Conservation (phyloP, 306 rosid species). For the Urtica urens region DNA sequence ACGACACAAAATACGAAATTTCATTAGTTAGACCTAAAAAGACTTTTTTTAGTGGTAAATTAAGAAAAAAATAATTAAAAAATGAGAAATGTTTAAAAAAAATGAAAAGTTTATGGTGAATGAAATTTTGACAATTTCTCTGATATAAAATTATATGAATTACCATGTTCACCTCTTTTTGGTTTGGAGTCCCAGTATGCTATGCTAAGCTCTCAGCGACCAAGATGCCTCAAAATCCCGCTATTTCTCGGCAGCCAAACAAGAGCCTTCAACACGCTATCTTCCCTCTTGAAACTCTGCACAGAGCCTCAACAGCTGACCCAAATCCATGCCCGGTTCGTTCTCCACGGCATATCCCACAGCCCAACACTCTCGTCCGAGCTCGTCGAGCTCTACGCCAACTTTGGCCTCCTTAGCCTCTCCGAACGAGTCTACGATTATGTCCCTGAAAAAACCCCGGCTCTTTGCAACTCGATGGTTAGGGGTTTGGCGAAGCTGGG, state of each 20-base stretch:
- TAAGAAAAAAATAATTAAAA: too few relatives aligned
- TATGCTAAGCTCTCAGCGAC: constrained; percentile 24
- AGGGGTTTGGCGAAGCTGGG: constrained; percentile 30
- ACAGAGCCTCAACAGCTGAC: constrained; percentile 39
- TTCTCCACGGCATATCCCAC: constrained; percentile 61
- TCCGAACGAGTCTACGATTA: constrained; percentile 36
- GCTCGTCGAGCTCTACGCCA: constrained; percentile 48
- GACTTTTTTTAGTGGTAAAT: too few relatives aligned
- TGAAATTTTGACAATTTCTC: too few relatives aligned
- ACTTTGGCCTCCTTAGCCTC: constrained; percentile 31
- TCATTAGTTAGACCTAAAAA: not conserved
- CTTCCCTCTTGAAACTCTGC: constrained; percentile 47
- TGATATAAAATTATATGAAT: too few relatives aligned
- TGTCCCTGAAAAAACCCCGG: constrained; percentile 24
- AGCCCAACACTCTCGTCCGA: constrained; percentile 44
- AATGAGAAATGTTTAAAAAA: too few relatives aligned
- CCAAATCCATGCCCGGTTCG: constrained; percentile 58
- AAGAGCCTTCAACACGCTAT: constrained; percentile 27
- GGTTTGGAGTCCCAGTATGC: not conserved
- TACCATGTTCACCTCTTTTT: too few relatives aligned
- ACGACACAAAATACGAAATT: too few relatives aligned
- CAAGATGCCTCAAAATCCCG: constrained; percentile 16
- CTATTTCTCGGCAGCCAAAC: constrained; percentile 28
- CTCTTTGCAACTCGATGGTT: constrained; percentile 28
- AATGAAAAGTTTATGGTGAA: too few relatives aligned